phyloP scores from a whole-genome alignment of 306 rosid genomes.

The Vigna hirtella region DNA sequence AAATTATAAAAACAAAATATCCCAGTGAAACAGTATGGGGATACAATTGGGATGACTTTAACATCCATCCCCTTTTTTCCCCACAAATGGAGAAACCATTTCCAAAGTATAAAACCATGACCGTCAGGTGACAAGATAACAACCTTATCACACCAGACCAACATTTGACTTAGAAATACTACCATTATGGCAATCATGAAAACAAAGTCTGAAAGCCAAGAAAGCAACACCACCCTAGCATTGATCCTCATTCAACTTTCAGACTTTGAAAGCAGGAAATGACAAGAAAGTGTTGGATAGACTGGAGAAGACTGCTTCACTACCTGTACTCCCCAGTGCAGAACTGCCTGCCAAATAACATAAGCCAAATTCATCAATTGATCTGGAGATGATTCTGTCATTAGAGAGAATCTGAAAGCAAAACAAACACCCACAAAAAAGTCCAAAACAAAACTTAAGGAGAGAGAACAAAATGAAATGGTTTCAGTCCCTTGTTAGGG shows the following conservation, averaged over 20 bases:
- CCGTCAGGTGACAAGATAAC: neutral
- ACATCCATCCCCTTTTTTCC: neutral
- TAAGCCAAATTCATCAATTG: conserved; percentile 16
- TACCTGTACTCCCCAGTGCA: conserved; percentile 98
- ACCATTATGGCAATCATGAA: neutral
- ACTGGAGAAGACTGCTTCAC: conserved; percentile 38
- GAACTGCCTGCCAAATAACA: conserved; percentile 75
- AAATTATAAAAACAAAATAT: neutral
- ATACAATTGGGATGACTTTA: neutral
- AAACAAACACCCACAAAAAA: neutral
- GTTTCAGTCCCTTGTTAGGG: too few species aligned
- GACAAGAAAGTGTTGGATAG: neutral
- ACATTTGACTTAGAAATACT: neutral
- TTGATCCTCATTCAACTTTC: neutral
- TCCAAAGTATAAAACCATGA: neutral
- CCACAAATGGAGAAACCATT: neutral
- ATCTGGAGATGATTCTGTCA: neutral
- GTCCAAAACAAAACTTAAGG: conserved; percentile 27
- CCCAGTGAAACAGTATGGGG: neutral
- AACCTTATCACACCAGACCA: neutral
- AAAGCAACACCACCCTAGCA: neutral
- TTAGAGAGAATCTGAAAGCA: neutral
- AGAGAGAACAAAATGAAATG: neutral
- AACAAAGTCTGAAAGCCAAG: conserved; percentile 12
- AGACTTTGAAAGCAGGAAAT: conserved; percentile 17